Percentiles rank a stretch among this genome's conserved stretches.
These are phyloP conservation scores for Leccinum subtestaceum DNA, from an alignment of 768 basidiomycete species.

Conservation along the genomic window DNA sequence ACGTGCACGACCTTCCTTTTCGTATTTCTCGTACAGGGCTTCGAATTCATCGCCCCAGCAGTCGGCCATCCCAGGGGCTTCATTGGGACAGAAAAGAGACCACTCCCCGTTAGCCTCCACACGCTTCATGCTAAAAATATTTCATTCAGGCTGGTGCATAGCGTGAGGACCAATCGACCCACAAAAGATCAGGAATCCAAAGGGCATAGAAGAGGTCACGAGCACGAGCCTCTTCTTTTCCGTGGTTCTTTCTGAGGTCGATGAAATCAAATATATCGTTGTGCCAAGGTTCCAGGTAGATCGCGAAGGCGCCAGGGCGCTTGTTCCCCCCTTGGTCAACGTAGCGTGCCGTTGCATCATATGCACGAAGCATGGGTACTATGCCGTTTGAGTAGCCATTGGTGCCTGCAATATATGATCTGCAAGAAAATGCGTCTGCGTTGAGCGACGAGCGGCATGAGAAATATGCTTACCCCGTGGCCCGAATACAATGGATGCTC, in stretches of 20 bases:
- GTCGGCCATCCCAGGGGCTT: constrained; percentile 87
- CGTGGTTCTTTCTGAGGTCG: constrained; percentile 97
- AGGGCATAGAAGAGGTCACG: constrained; percentile 97
- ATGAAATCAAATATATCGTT: constrained; percentile 96
- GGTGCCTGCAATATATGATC: constrained; percentile 98
- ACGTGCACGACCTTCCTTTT: constrained; percentile 82
- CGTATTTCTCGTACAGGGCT: constrained; percentile 79
- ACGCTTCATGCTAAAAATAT: constrained; percentile 79
- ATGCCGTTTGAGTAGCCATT: constrained; percentile 99
- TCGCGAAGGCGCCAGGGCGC: constrained; percentile 96
- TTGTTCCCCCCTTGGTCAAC: constrained; percentile 99
- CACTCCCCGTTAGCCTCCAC: constrained; percentile 87
- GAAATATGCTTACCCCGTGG: constrained; percentile 69
- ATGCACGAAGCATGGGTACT: constrained; percentile 98
- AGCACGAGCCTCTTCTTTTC: constrained; percentile 95
- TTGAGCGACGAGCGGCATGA: background rate
- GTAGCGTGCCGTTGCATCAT: constrained; percentile 96
- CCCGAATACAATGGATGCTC: constrained; percentile 94
- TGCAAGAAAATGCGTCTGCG: constrained; percentile 29
- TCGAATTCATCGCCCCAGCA: constrained; percentile 91
- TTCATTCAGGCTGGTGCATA: background rate
- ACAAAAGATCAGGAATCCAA: constrained; percentile 98
- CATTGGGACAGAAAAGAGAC: constrained; percentile 97
- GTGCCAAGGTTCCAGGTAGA: constrained; percentile 99
- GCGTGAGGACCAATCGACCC: constrained; percentile 26